Base-by-base conservation (phyloP, 176 grass and related monocot genomes). In the Juncus inflexus region DNA sequence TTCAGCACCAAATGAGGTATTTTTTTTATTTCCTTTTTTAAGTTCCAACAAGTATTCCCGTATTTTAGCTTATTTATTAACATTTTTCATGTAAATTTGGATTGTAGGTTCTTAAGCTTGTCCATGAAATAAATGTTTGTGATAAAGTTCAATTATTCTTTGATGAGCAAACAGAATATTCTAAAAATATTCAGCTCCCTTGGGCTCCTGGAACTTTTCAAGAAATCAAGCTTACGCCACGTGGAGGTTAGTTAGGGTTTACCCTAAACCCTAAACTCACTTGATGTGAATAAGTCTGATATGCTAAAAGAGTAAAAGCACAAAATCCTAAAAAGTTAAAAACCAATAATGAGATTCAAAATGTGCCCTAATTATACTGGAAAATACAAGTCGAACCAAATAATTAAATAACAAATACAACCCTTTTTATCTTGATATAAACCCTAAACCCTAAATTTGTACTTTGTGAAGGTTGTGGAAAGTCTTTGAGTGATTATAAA, bases 81-180 rank as follows among this genome's bases (percentile, higher is more conserved):
- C 45, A 56, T 66, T 83, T 91, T 12, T 55, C 86, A 16, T 70
- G 77, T 55, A n/a, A 9, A 11, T 16, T 56, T 47, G 43, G 9
- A 74, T 82, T 64, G 13, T 82, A 97, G 94, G 82, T 84, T 82
- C 82, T 97, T 39, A 77, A 83, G 61, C 74, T 85, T 63, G 71
- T 78, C 50, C 94, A 97, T 74, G 80, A 91, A 79, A 64, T 97
- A 81, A 89, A 91, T 70, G 94, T 97, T 45, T 97, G 94, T 65
- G 79, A 63, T 63, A 97, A 89, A 83, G 88, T 97, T 41, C 85
- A 88, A 59, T 60, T 90, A 67, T 79, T 74, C 42, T 89, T 86
- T 79, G 85, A 80, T 68, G 77, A 73, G 64, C 64, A 42, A 74
- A 74, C 58, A 14, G 72, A 81, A 35, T 73, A 74, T 53, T 84